Base-by-base conservation (phyloP, 768 basidiomycete genomes). In the Paxillus rubicundulus region DNA sequence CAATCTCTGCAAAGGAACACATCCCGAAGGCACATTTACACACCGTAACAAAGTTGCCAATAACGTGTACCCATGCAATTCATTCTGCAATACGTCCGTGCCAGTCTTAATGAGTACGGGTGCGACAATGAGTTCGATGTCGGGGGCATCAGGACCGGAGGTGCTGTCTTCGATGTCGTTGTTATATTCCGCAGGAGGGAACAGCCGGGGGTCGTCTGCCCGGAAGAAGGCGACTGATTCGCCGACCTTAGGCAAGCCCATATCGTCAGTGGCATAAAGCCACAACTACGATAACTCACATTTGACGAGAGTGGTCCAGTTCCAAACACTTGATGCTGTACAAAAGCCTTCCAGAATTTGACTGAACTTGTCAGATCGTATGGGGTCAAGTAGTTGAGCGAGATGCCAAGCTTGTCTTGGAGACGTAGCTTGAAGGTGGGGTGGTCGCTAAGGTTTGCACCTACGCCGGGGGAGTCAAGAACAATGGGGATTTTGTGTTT, bases 391-490 rank as follows among this genome's bases (percentile, higher is more conserved):
- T 67, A 79, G 51, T 70, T 75, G 13, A 78, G 37, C 6, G 78
- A 75, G 5, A 69, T 60, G 47, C 75, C 71, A 2, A 67, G 68
- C 54, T 77, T 84, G 55, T 85, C 82, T 56, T 75, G 76, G 65
- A 80, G 75, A 56, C 75, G 73, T 21, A 82, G 47, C 59, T 77
- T 72, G 45, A 86, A 74, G 13, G 76, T 74, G 4, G 77, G 73
- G 60, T 92, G 91, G 61, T 93, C 91, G 41, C 78, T 72, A 16
- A 93, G 77, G 64, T 91, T 77, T 9, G 78, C 72, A 13, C 92
- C 92, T 17, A 94, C 89, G 10, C 84, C 84, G 0, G 87, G 85
- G 2, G 87, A 77, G 58, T 91, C 82, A 6, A 80, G 62, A 17
- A 85, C 70, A 28, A 84, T 68, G 1, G 79, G 72, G 18, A 94